Base-by-base conservation (phyloP, 2,329 filamentous ascomycete genomes). In the Ophiostoma perfectum region DNA sequence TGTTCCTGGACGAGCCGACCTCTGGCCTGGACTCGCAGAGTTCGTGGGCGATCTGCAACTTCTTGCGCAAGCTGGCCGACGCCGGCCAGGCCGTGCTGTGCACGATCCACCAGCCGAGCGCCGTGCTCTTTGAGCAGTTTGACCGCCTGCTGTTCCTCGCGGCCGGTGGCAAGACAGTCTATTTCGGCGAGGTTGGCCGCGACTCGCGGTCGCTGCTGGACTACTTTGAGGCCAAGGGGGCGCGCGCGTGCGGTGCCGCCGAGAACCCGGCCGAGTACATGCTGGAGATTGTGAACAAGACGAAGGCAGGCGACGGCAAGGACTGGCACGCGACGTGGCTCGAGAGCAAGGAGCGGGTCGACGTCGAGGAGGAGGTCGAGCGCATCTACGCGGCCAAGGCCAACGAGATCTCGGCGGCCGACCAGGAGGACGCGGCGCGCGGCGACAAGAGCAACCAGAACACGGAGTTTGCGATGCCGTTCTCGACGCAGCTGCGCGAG, bases 21-120 rank as follows among this genome's bases (percentile, higher is more conserved):
- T 93, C 14, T 84, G 92, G 92, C 8, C 81, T 96, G 9, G 92
- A 96, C 76, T 93, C 90, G 7, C 88, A 89, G 0, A 91, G 89
- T 69, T 88, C 82, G 72, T 90, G 96, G 76, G 90, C 96, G 36
- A 87, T 94, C 68, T 88, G 82, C 2, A 93, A 90, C 75, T 83
- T 94, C 16, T 42, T 66, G 49, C 65, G 65, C 65, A 87, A 84
- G 74, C 80, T 82, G 9, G 82, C 93, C 42, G 90, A 88, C 75
- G 89, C 89, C 69, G 86, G 88, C 71, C 93, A 94, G 44, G 93
- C 94, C 66, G 92, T 97, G 78, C 87, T 97, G n/a, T 97, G 93
- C 80, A 97, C 94, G 0, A 97, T 97, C 70, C 94, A 98, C 77
- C 94, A 98, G 78, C 94, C 94, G n/a, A 96, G 92, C 14, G 93